phyloP scores from a whole-genome alignment of 1,139 yeast species.

The Torulaspora pretoriensis region DNA sequence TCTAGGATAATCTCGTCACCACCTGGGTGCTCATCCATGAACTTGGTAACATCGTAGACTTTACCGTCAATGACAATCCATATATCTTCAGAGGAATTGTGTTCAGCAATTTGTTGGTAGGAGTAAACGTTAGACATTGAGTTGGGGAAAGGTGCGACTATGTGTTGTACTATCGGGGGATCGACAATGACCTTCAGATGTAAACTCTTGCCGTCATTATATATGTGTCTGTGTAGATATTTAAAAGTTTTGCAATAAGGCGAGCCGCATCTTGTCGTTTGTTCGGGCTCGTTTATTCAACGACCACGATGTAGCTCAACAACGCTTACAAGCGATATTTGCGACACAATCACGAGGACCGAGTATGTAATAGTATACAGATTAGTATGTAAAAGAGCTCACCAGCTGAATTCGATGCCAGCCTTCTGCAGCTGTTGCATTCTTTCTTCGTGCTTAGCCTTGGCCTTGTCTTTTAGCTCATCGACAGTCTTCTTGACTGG shows the following conservation, averaged over 20 bases:
- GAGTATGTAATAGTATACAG: constrained; percentile 2
- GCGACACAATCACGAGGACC: constrained; percentile 9
- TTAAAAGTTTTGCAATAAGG: constrained; percentile 1
- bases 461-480: constrained; percentile 33
- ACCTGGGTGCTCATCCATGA: constrained; percentile 97
- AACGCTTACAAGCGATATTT: constrained; percentile 5
- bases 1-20: constrained; percentile 96
- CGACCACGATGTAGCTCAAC: constrained; percentile 3
- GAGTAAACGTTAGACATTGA: constrained; percentile 45
- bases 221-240: background rate
- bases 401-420: constrained; percentile 38
- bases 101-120: constrained; percentile 71
- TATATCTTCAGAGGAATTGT: constrained; percentile 71
- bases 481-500: constrained; percentile 43
- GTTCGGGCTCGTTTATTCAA: constrained; percentile 6
- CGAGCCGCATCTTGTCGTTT: constrained; percentile 5
- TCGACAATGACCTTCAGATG: background rate
- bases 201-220: background rate
- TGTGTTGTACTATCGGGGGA: background rate
- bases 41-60: constrained; percentile 80
- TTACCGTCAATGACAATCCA: constrained; percentile 90
- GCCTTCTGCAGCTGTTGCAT: constrained; percentile 32
- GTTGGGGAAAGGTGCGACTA: background rate
- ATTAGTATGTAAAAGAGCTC: constrained; percentile 1
- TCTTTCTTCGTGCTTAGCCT: constrained; percentile 36